These are phyloP conservation scores for Aureobasidium melanogenum DNA, from an alignment of 2,329 filamentous ascomycete species.

Conservation along the genomic window DNA sequence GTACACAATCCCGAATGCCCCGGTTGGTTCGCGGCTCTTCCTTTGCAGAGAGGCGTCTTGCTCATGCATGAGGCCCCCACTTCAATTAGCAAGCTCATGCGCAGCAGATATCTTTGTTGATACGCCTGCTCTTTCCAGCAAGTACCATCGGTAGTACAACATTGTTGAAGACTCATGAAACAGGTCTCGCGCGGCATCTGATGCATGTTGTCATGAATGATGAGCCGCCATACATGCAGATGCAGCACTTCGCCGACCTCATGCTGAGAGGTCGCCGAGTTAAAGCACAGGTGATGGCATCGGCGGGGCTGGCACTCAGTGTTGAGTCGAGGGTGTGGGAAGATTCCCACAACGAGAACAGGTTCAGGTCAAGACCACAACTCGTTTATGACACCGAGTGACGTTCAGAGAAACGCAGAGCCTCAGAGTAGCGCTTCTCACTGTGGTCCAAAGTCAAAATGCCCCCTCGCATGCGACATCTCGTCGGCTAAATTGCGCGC, in stretches of 20 bases:
- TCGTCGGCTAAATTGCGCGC: background rate
- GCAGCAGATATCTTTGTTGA: background rate
- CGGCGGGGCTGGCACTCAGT: background rate
- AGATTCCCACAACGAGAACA: background rate
- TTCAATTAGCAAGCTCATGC: background rate
- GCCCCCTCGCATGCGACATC: background rate
- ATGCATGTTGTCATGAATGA: background rate
- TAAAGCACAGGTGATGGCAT: background rate
- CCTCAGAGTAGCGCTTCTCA: background rate
- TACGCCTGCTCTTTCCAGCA: background rate
- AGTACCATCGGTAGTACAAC: background rate
- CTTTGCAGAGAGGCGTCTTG: background rate
- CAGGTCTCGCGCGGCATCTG: background rate
- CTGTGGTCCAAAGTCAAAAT: background rate
- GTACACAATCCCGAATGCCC: background rate
- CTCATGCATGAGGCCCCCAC: constrained; percentile 1
- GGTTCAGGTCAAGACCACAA: background rate
- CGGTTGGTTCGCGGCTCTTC: background rate
- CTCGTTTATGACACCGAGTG: background rate
- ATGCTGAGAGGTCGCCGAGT: background rate
- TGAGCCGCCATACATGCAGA: background rate
- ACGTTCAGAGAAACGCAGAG: background rate
- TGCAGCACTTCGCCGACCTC: background rate
- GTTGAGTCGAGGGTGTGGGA: background rate
- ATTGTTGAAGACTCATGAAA: background rate